Base-by-base conservation (phyloP, 2,329 filamentous ascomycete species). In the Fonsecaea nubica region DNA sequence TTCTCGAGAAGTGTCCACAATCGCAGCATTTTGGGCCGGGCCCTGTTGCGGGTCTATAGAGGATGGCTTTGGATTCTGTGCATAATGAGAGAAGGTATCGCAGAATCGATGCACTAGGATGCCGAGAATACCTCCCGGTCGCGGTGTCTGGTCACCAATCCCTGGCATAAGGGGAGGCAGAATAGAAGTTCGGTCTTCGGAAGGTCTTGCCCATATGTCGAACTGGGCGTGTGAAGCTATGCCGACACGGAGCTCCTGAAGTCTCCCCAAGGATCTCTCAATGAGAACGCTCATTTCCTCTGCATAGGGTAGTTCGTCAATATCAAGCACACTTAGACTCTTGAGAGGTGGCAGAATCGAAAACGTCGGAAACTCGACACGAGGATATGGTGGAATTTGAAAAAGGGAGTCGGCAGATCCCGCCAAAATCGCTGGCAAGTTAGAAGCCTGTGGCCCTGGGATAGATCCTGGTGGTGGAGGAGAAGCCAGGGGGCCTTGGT, bases 241-340 rank as follows among this genome's bases (percentile, higher is more conserved):
- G 5, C 92, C 91, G 4, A 95, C 84, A 52, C 91, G 85, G 38
- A 96, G 82, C 76, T 94, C 92, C 35, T 86, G 84, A 15, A 95
- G 80, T 50, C 83, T 83, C 68, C 84, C 82, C 65, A 87, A 83
- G 12, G 91, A 94, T 30, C 88, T 86, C 67, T 90, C 89, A 67
- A 95, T 87, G 12, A 95, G 83, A 50, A 92, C 82, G 62, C 90
- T 89, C 86, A 95, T 90, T 78, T 95, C 92, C 74, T 94, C 91
- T 42, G 94, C 79, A 76, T 95, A 95, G 33, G 89, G 85, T n/a
- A 92, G 79, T 75, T 94, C 91, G 73, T 95, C 92, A 66, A 95
- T 90, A 72, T 95, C 90, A 50, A 95, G 81, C 1, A 93, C 92
- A 58, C 86, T 91, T 65, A 95, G 77, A 71, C 89, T 92, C 76